phyloP scores from a whole-genome alignment of 306 rosid genomes.

The Trifolium dubium region DNA sequence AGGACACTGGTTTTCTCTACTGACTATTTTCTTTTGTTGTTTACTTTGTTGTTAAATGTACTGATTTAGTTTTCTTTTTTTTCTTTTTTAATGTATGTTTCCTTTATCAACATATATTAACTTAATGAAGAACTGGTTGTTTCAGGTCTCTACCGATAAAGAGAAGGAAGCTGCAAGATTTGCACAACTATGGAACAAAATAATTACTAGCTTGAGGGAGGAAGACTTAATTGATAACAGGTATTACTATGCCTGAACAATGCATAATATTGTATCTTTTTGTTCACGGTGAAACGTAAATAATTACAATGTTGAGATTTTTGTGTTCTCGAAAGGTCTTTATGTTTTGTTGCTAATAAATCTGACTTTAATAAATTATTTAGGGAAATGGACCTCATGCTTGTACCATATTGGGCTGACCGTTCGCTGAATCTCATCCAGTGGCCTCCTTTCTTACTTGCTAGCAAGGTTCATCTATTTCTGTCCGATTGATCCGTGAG shows the following conservation, averaged over 20 bases:
- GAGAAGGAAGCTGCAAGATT: slow-evolving; percentile 83
- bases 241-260: slow-evolving; percentile 46
- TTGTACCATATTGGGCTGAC: slow-evolving; percentile 89
- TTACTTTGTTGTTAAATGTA: neutral
- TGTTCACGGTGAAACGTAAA: slow-evolving; percentile 22
- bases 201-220: slow-evolving; percentile 85
- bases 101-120: slow-evolving; percentile 10
- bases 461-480: slow-evolving; percentile 77
- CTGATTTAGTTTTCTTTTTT: neutral
- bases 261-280: slow-evolving; percentile 32
- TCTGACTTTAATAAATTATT: slow-evolving; percentile 39
- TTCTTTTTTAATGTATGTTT: slow-evolving; percentile 1
- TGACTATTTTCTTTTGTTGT: slow-evolving; percentile 8
- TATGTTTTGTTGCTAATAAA: slow-evolving; percentile 18
- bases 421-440: slow-evolving; percentile 70
- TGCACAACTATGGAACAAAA: slow-evolving; percentile 94
- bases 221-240: slow-evolving; percentile 89
- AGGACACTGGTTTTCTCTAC: slow-evolving; percentile 8
- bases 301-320: slow-evolving; percentile 2
- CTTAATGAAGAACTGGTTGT: slow-evolving; percentile 28
- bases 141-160: slow-evolving; percentile 65
- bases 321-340: slow-evolving; percentile 13
- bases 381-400: slow-evolving; percentile 95
- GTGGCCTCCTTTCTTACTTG: slow-evolving; percentile 99
- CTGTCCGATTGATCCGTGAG: slow-evolving; percentile 34